Evolutionary conservation across 768 basidiomycete species (phyloP).

Genomic region (Termitomyces sp.): DNA sequence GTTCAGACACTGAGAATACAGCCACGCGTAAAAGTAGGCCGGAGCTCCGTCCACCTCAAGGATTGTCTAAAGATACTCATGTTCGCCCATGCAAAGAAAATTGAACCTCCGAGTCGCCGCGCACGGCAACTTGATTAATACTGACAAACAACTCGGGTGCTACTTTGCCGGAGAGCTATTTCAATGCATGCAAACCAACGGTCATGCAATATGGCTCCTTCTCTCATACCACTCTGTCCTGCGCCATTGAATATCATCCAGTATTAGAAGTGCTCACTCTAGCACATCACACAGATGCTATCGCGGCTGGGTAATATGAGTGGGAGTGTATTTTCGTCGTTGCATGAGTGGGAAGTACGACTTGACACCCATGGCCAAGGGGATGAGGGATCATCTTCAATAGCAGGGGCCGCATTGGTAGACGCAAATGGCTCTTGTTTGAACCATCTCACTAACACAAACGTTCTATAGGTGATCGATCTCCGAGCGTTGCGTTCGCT

Average conservation of each 20-base stretch:
- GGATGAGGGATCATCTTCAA: not conserved
- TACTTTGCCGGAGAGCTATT: not conserved
- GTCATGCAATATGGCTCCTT: not conserved
- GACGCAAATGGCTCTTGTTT: not conserved
- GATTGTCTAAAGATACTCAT: not conserved
- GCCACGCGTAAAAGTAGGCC: not conserved
- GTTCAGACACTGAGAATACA: not conserved
- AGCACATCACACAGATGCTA: not conserved
- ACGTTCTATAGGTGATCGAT: not conserved
- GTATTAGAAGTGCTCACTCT: not conserved
- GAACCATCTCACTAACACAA: not conserved
- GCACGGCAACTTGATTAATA: not conserved
- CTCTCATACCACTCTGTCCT: not conserved
- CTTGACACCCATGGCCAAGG: not conserved
- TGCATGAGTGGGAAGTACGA: not conserved
- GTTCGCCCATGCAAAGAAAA: no score
- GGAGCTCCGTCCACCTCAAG: not conserved
- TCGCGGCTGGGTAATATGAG: not conserved
- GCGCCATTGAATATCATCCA: not conserved
- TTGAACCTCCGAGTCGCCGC: not conserved
- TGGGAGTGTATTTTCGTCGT: not conserved
- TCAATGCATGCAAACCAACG: not conserved
- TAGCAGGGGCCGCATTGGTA: not conserved
- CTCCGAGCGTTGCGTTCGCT: not conserved
- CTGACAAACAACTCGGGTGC: not conserved